Evolutionary conservation across 768 basidiomycete genomes (phyloP), one percentile per base, ranked within the genome.

Genomic region (Tricholoma saponaceum): DNA sequence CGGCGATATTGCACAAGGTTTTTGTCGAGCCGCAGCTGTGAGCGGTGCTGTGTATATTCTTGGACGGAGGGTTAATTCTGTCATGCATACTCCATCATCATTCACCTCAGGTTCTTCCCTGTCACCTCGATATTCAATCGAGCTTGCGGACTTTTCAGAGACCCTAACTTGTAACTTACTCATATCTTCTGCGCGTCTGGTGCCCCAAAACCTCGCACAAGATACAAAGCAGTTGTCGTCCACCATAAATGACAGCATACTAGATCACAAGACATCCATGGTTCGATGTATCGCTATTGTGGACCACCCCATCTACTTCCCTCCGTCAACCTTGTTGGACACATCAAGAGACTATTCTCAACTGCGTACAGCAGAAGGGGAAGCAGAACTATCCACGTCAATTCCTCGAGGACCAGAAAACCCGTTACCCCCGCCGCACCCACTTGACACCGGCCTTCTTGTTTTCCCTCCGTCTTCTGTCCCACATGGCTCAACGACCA

Each of bases 1-100:
- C 0, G 96, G 96, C 4, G 96, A 98, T 66, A 85, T 98, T 10
- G 82, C 90, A 0, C 96, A 98, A 71, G 95, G 95, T 2, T 98
- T 90, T 65, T 87, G 84, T 67, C 91, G 95, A 14, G 83, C 89
- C 20, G 79, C 92, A 13, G 96, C 96, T 2, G 95, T 98, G 30
- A 77, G 76, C 50, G 88, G 90, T 16, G 83, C 76, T 0, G 83
- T 86, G 10, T 92, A 92, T 66, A 85, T 92, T 58, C 79, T 92
- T 3, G 86, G 86, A 23, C 78, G 82, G 46, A 67, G 70, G 1
- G 67, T 89, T 3, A 55, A 60, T 1, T 67, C 70, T 9, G 60
- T 77, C 26, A 56, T 66, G 9, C 57, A 67, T 30, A 43, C 54
- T 28, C 54, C 50, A 18, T 25, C 12, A n/a, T 41, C 5, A 33